Conservation (phyloP, 139 green algal genomes). For the Spirogloea muscicola region DNA sequence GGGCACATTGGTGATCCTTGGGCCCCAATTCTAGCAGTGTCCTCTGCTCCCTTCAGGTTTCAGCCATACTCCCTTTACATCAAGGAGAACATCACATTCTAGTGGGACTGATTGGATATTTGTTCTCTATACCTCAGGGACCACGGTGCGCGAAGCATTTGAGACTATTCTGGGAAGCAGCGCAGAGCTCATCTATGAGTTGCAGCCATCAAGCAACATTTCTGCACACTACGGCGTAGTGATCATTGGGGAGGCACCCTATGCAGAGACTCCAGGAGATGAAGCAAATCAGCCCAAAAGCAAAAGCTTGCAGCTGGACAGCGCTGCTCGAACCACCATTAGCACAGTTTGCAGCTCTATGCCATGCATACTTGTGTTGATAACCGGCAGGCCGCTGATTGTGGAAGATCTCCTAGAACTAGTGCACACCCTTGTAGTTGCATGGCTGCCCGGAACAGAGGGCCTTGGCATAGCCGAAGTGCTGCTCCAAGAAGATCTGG, state of each 20-base stretch:
- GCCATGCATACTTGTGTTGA: slow-evolving; percentile 19
- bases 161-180: too few relatives aligned
- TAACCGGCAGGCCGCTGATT: slow-evolving; percentile 6
- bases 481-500: slow-evolving; percentile 1
- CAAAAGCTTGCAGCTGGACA: background rate
- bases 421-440: slow-evolving; percentile 15
- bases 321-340: background rate
- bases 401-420: background rate
- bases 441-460: slow-evolving; percentile 30
- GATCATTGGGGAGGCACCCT: slow-evolving; percentile 24
- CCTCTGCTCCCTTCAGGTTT: too few relatives aligned
- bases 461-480: slow-evolving; percentile 17
- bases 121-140: too few relatives aligned
- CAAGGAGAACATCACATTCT: too few relatives aligned
- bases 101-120: too few relatives aligned
- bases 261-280: slow-evolving; percentile 21
- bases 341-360: background rate
- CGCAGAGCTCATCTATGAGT: too few relatives aligned
- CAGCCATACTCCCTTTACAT: too few relatives aligned
- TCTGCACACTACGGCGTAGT: slow-evolving; percentile 27
- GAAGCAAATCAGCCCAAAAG: too few relatives aligned
- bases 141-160: too few relatives aligned
- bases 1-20: too few relatives aligned
- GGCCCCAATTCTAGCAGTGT: too few relatives aligned
- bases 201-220: too few relatives aligned